A percentile compares a stretch with the other conserved stretches of the same genome.
phyloP scores from a whole-genome alignment of 2,329 filamentous ascomycete genomes.

The Ascochyta clinopodiicola region DNA sequence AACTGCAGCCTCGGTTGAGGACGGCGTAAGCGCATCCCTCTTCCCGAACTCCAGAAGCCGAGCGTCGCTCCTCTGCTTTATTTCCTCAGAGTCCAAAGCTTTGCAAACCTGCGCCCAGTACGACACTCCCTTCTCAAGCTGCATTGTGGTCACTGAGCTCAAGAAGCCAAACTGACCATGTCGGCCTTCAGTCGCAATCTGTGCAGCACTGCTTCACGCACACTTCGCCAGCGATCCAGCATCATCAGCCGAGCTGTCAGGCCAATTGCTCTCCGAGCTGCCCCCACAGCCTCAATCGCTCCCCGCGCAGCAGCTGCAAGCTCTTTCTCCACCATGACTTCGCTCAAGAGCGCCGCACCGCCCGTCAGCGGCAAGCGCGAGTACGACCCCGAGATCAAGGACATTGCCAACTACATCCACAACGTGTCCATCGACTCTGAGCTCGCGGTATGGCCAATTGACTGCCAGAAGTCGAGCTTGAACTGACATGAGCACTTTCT shows the following conservation, averaged over 20 bases:
- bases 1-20: conserved; percentile 39
- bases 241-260: conserved; percentile 44
- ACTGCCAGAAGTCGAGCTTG: background rate
- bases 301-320: conserved; percentile 32
- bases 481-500: conserved; percentile 25
- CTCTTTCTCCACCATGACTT: conserved; percentile 48
- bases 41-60: conserved; percentile 35
- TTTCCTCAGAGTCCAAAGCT: conserved; percentile 31
- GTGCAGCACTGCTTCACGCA: conserved; percentile 48
- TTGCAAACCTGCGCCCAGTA: conserved; percentile 39
- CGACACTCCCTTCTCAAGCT: conserved; percentile 42
- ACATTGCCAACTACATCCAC: conserved; percentile 95
- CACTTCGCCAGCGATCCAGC: conserved; percentile 44
- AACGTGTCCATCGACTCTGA: conserved; percentile 90
- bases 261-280: conserved; percentile 44
- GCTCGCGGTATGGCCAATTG: conserved; percentile 74
- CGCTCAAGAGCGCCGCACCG: conserved; percentile 45
- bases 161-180: conserved; percentile 49
- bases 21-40: conserved; percentile 33
- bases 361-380: conserved; percentile 50
- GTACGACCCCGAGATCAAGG: conserved; percentile 91
- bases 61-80: conserved; percentile 29
- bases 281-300: conserved; percentile 31
- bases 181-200: conserved; percentile 52
- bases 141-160: conserved; percentile 40